Evolutionary conservation across 768 basidiomycete genomes (phyloP).

Genomic region (Trametes cinnabarina): DNA sequence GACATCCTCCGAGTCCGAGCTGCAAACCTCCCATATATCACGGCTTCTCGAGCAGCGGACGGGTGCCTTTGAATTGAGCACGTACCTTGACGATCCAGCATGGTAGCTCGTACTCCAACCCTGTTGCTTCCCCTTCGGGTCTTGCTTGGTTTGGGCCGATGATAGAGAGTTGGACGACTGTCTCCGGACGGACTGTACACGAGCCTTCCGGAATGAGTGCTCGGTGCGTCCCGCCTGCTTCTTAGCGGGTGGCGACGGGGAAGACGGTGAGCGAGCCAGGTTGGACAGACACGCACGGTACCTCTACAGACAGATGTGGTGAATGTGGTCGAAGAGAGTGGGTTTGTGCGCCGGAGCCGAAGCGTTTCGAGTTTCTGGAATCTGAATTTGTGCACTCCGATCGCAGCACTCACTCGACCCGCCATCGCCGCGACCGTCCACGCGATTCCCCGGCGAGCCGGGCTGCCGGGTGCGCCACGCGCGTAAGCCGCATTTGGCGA

Average conservation of each 20-base stretch:
- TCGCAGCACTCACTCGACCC: neutral
- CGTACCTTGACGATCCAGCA: constrained; percentile 78
- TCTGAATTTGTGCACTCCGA: neutral
- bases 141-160: constrained; percentile 29
- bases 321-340: constrained; percentile 5
- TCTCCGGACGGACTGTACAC: constrained; percentile 35
- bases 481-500: constrained; percentile 12
- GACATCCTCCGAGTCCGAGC: constrained; percentile 24
- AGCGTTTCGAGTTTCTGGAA: neutral
- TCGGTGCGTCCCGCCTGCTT: constrained; percentile 53
- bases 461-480: neutral
- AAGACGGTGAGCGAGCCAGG: constrained; percentile 78
- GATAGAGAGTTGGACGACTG: constrained; percentile 29
- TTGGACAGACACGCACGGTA: constrained; percentile 36
- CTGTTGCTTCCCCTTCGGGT: constrained; percentile 28
- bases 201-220: constrained; percentile 36
- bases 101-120: constrained; percentile 89
- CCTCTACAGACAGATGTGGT: neutral
- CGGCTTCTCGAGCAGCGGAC: neutral
- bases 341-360: neutral
- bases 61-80: neutral
- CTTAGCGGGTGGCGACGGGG: constrained; percentile 69
- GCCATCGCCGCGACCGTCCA: neutral
- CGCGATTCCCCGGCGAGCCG: neutral
- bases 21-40: neutral